These are phyloP conservation scores for Talinum fruticosum DNA, from an alignment of 148 eudicot species.

Conservation along the genomic window DNA sequence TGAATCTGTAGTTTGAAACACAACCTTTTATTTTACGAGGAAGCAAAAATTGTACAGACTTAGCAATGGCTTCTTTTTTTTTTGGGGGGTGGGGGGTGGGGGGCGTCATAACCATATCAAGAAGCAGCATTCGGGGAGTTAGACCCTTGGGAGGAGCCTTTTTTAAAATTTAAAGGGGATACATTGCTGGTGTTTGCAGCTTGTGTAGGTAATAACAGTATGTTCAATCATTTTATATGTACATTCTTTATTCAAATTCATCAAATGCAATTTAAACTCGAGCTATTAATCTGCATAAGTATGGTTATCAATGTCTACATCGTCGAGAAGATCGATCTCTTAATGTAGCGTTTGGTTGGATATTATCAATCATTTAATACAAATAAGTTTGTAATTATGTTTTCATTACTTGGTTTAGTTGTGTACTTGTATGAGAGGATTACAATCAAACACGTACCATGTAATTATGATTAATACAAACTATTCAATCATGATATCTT, in stretches of 20 bases:
- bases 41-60: slow-evolving; percentile 26
- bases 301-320: neutral
- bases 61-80: too few species aligned
- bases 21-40: slow-evolving; percentile 19
- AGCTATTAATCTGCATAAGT: neutral
- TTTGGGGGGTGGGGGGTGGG: neutral
- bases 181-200: slow-evolving; percentile 16
- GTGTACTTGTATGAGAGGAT: too few species aligned
- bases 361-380: too few species aligned
- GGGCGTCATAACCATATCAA: neutral
- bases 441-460: too few species aligned
- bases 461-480: too few species aligned
- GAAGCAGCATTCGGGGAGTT: neutral
- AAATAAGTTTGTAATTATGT: too few species aligned
- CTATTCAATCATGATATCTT: too few species aligned
- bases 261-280: slow-evolving; percentile 16
- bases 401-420: too few species aligned
- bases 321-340: neutral
- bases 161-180: neutral
- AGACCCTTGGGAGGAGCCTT: neutral
- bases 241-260: slow-evolving; percentile 18
- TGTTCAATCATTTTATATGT: slow-evolving; percentile 6
- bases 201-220: neutral
- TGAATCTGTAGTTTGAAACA: neutral
- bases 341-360: too few species aligned